These are phyloP conservation scores for Cytospora mali DNA, from an alignment of 2,329 filamentous ascomycete genomes.

Conservation along the genomic window DNA sequence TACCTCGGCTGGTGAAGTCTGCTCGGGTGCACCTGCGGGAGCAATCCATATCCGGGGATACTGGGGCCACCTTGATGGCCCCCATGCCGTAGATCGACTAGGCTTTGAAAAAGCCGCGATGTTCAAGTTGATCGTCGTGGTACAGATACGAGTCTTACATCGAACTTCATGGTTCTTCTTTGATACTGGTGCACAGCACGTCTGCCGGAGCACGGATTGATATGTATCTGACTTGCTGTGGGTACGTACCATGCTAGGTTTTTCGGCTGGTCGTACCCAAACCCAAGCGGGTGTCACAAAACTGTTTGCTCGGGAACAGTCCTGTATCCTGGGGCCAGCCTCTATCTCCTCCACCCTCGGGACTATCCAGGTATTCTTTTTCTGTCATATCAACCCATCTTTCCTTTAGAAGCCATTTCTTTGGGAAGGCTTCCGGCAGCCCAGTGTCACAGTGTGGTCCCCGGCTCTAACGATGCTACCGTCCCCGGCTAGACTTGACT, in stretches of 20 bases:
- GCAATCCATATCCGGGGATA: slow-evolving; percentile 52
- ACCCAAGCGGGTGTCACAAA: too few species aligned
- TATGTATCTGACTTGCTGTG: not conserved
- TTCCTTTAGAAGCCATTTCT: not conserved
- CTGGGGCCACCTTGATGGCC: slow-evolving; percentile 60
- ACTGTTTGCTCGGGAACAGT: too few species aligned
- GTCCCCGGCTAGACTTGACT: not conserved
- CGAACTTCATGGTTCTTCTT: not conserved
- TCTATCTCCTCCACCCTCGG: too few species aligned
- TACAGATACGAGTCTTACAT: slow-evolving; percentile 71
- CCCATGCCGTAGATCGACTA: slow-evolving; percentile 61
- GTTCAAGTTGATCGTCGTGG: slow-evolving; percentile 56
- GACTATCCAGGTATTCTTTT: not conserved
- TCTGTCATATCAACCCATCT: not conserved
- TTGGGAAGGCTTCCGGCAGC: not conserved
- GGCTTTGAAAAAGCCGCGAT: slow-evolving; percentile 65
- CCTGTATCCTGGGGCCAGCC: too few species aligned
- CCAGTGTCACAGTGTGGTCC: not conserved
- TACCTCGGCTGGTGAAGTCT: slow-evolving; percentile 57
- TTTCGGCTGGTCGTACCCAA: not conserved
- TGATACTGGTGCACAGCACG: not conserved
- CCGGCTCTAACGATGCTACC: not conserved
- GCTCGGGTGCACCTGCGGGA: slow-evolving; percentile 49
- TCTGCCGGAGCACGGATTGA: too few species aligned
- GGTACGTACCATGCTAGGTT: not conserved